These are phyloP conservation scores for Closterium sp. DNA, from an alignment of 139 green algal genomes.

Conservation along the genomic window DNA sequence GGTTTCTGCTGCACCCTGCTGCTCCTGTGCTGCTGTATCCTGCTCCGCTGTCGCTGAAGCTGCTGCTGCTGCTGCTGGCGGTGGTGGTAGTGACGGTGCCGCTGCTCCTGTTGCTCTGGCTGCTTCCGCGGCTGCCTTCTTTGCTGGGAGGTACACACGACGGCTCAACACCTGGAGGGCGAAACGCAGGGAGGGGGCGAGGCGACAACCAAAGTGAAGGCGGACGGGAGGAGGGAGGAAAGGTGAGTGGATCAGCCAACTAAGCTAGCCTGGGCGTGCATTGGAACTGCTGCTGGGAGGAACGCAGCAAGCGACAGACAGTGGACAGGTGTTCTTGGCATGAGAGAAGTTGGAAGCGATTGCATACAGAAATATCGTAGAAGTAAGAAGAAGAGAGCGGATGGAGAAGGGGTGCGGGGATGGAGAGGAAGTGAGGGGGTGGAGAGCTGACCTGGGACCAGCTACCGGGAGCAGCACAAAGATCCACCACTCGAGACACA, in stretches of 20 bases:
- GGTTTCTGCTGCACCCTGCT: neutral
- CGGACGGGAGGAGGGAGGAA: neutral
- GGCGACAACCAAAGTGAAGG: neutral
- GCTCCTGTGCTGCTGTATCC: neutral
- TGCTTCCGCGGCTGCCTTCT: conserved; percentile 36
- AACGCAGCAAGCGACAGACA: too few relatives aligned
- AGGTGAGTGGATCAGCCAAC: neutral
- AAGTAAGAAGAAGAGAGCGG: neutral
- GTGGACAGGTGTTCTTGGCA: too few relatives aligned
- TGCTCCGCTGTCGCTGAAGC: neutral
- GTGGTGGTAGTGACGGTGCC: neutral
- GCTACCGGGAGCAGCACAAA: conserved; percentile 93
- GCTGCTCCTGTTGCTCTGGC: neutral
- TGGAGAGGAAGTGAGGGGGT: neutral
- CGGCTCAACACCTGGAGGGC: conserved; percentile 66
- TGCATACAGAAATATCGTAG: neutral
- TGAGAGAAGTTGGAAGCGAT: too few relatives aligned
- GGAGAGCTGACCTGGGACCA: conserved; percentile 81
- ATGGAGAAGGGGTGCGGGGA: neutral
- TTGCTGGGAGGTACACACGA: conserved; percentile 83
- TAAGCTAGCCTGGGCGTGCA: neutral
- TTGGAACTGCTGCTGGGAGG: too few relatives aligned
- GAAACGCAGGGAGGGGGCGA: neutral
- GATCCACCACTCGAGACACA: conserved; percentile 89
- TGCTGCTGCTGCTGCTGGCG: neutral